Base-by-base conservation (phyloP, 129 eudicot species). In the Silybum marianum region DNA sequence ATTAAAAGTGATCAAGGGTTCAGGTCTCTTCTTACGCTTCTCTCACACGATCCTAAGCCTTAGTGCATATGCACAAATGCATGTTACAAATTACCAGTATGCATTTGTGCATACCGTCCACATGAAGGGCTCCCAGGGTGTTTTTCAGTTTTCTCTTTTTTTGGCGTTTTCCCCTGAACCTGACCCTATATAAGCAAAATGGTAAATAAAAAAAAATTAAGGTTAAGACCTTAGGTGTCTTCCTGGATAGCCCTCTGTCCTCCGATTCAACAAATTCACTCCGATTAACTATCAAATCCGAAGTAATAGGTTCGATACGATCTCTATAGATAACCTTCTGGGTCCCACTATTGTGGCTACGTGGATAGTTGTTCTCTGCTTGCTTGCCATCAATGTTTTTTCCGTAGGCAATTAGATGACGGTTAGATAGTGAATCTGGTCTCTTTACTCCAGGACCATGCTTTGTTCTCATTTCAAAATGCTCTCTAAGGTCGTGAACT, bases 181-280 rank as follows among this genome's bases (percentile, higher is more conserved):
- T 32, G 36, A 32, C 36, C 36, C 36, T 32, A 32, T 32, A 4
- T 32, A 32, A 32, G 36, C 36, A 84, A 78, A 8, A 68, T 3
- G 24, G 12, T 63, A 24, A 74, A 42, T 69, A n/a, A 40, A 60
- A 65, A 54, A 6, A 32, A 32, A 16, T 44, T 60, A 54, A 51
- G 40, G 46, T 80, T 30, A 42, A 78, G 44, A 94, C 98, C 98
- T 94, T 89, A 13, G 77, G 74, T n/a, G 65, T 82, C 84, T 77
- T 84, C 71, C 89, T 84, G 62, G 92, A 69, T 8, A 83, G 76
- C 79, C 85, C 89, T 77, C 78, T 80, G 30, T 95, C 96, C 76
- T 80, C 83, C 69, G 30, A 39, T 72, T 71, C 75, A 81, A 75
- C 74, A 67, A 77, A 60, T 76, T 86, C 89, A 71, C 81, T 70